Base-by-base conservation (phyloP, 2,329 filamentous ascomycete species). In the Coniella lustricola region DNA sequence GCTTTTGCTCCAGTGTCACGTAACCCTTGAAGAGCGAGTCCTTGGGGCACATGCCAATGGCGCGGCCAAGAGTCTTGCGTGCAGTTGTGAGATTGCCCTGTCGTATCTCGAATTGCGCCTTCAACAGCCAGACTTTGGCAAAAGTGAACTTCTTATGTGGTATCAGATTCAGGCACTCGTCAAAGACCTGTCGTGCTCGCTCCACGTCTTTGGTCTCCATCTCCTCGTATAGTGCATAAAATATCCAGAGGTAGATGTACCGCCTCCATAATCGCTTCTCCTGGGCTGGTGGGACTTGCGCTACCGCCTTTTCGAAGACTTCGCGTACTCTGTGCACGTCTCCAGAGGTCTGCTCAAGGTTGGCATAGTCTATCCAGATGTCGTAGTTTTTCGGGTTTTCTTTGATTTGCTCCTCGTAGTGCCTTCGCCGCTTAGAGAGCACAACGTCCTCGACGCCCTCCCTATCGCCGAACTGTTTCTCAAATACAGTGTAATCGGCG, bases 111-210 rank as follows among this genome's bases (percentile, higher is more conserved):
- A 97, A 96, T 52, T 95, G 87, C 1, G 91, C 90, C 60, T 91
- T 94, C 68, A 94, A 75, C 38, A 97, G 73, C 93, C 93, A 98
- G 43, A 97, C 74, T 66, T 98, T 98, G 63, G 90, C 88, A 64
- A 97, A 98, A 0, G 93, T 97, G 68, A 97, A 98, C 61, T 88
- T 88, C 64, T 94, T 94, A 72, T 98, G 93, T 0, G 93, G 93
- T 57, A 98, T 84, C 39, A 97, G 71, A 53, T 85, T 84, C 40
- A 97, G 69, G 59, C 89, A 95, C 56, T 93, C 87, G 57, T 84
- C 82, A 70, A 97, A 98, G 53, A 98, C 89, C 63, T 96, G 88
- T 16, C 86, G 79, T 17, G 91, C 87, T 38, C 93, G 80, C 21
- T 85, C 80, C 20, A 80, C 62, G 59, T 97, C 89, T 57, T 85